Conservation (phyloP, 1,284 basidiomycete species). For the Stygiomarasmius scandens region DNA sequence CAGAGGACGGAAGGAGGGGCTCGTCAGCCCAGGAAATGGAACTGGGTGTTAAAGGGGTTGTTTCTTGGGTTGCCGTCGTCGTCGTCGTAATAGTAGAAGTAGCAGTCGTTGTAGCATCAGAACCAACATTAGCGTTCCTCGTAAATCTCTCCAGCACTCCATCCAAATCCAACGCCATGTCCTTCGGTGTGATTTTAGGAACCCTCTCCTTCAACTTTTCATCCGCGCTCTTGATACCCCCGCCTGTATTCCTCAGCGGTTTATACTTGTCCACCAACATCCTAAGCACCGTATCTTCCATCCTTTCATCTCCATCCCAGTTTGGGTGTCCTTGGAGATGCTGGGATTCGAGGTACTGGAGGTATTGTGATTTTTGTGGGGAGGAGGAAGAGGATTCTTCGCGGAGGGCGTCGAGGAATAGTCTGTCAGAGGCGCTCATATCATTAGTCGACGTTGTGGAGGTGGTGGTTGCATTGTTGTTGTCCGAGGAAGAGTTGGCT, state of each 20-base stretch:
- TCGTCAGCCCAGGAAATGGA: constrained; percentile 46
- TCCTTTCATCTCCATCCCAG: constrained; percentile 79
- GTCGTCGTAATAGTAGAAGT: constrained; percentile 20
- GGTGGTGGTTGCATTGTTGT: not conserved
- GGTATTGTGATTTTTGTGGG: constrained; percentile 24
- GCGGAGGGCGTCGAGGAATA: constrained; percentile 68
- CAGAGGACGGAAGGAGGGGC: constrained; percentile 53
- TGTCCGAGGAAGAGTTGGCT: not conserved
- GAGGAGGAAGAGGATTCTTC: constrained; percentile 42
- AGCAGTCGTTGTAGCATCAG: not conserved
- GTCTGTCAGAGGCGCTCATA: constrained; percentile 57
- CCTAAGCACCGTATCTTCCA: constrained; percentile 74
- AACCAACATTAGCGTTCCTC: not conserved
- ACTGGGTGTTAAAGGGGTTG: constrained; percentile 7
- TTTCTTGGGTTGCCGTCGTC: not conserved
- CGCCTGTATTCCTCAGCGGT: constrained; percentile 58
- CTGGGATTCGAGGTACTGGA: constrained; percentile 40
- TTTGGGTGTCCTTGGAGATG: constrained; percentile 41
- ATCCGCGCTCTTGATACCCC: constrained; percentile 68
- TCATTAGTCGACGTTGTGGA: not conserved
- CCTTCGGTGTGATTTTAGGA: constrained; percentile 23
- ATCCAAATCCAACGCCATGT: not conserved
- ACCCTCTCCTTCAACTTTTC: constrained; percentile 67
- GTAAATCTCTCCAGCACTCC: not conserved
- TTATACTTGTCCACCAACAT: constrained; percentile 90